A percentile compares a stretch with the other conserved stretches of the same genome.
Evolutionary conservation across 441 rosid genomes (phyloP).

Genomic region (Erodium trifolium): DNA sequence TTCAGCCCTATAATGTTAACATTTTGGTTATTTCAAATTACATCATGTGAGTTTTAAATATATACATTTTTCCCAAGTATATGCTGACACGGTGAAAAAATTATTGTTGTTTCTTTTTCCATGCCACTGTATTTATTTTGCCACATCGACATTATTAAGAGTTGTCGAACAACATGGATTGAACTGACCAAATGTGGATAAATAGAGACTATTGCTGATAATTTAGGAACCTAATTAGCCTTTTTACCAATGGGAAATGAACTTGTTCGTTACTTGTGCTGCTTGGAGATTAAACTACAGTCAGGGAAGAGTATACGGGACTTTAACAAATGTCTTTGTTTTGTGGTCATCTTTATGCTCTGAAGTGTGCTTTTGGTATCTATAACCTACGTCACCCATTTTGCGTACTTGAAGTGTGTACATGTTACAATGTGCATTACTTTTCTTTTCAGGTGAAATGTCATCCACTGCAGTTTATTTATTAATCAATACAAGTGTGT

Average conservation of each 20-base stretch:
- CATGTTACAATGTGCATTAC: not conserved
- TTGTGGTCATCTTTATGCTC: no score
- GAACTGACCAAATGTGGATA: not conserved
- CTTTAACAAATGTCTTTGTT: no score
- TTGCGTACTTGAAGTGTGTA: no score
- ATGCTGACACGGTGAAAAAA: not conserved
- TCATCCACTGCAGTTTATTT: no score
- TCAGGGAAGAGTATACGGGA: no score
- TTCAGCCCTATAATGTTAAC: not conserved
- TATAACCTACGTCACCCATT: no score
- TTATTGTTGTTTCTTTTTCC: not conserved
- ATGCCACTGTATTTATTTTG: not conserved
- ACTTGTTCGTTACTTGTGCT: no score
- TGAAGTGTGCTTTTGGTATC: no score
- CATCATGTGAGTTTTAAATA: not conserved
- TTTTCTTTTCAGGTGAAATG: not conserved
- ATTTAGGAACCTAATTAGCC: not conserved
- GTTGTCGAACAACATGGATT: not conserved
- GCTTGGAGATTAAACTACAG: no score
- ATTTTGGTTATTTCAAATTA: not conserved
- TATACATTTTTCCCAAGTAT: no score
- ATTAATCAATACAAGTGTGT: no score
- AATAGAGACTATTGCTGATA: not conserved
- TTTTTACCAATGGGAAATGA: no score
- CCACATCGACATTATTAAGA: not conserved